phyloP scores from a whole-genome alignment of 140 eudicot genomes.

The Erigeron philadelphicus region DNA sequence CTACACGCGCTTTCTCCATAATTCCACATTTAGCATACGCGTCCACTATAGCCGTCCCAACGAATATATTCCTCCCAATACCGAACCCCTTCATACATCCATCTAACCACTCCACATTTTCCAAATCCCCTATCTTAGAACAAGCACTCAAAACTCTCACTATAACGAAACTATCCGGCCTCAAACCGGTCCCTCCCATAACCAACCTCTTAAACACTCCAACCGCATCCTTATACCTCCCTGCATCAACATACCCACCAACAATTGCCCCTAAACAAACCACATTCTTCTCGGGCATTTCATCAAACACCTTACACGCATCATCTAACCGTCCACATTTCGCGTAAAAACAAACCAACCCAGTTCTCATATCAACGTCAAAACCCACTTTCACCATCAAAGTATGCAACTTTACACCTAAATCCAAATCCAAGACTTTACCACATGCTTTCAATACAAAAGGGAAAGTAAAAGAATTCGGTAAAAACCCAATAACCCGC shows the following conservation, averaged over 20 bases:
- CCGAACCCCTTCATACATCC: conserved; percentile 35
- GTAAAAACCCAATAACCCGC: conserved; percentile 49
- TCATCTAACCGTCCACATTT: conserved; percentile 45
- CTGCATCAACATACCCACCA: conserved; percentile 52
- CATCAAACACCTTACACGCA: conserved; percentile 78
- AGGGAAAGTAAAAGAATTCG: conserved; percentile 59
- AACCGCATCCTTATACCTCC: conserved; percentile 47
- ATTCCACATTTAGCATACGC: conserved; percentile 62
- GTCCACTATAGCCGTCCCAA: conserved; percentile 61
- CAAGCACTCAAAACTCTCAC: conserved; percentile 69
- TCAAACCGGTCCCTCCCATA: conserved; percentile 34
- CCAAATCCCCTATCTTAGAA: conserved; percentile 50
- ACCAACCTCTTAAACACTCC: conserved; percentile 44
- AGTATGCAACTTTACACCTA: conserved; percentile 51
- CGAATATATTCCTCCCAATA: conserved; percentile 50
- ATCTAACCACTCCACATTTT: conserved; percentile 56
- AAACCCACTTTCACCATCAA: conserved; percentile 56
- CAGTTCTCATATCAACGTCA: conserved; percentile 50
- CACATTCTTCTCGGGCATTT: conserved; percentile 55
- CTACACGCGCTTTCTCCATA: conserved; percentile 55
- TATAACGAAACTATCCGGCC: conserved; percentile 64
- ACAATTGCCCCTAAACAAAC: conserved; percentile 62
- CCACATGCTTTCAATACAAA: conserved; percentile 61
- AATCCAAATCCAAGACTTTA: conserved; percentile 32
- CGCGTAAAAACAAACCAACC: conserved; percentile 57